Conservation (phyloP, 1,139 yeast species). For the Saccharomyces pastorianus region DNA sequence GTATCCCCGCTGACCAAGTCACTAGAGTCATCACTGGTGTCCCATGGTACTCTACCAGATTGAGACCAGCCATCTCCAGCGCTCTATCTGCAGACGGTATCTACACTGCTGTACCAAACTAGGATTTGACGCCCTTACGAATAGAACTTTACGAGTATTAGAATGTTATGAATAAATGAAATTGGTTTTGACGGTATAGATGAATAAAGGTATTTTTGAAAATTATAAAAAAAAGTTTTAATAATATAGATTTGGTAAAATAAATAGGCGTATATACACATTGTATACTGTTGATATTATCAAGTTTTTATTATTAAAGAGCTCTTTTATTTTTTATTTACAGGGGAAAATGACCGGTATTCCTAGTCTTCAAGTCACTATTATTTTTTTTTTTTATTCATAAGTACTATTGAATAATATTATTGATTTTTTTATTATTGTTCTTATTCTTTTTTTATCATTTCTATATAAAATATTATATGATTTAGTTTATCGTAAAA, state of each 20-base stretch:
- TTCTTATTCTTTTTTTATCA: not conserved
- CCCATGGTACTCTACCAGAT: conserved; percentile 11
- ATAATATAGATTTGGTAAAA: not conserved
- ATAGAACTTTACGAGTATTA: not conserved
- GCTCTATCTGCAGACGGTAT: conserved; percentile 6
- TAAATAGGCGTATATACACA: not conserved
- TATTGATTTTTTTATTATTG: not conserved
- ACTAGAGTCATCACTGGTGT: conserved; percentile 10
- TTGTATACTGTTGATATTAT: not conserved
- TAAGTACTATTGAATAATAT: not conserved
- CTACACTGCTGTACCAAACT: conserved; percentile 3
- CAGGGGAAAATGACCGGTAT: not conserved
- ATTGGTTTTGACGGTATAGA: not conserved
- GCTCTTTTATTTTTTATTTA: not conserved
- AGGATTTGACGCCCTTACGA: not conserved
- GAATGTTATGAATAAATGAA: not conserved
- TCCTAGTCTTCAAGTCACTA: not conserved
- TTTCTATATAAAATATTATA: not conserved
- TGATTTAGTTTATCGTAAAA: conserved; percentile 1
- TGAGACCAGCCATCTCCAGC: conserved; percentile 5
- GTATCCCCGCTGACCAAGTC: conserved; percentile 4
- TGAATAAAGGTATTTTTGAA: not conserved
- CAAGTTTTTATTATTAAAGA: not conserved
- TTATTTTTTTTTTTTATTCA: too few species aligned
- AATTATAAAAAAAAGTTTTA: not conserved